Conservation (phyloP, 306 rosid species). For the Acacia confusa region DNA sequence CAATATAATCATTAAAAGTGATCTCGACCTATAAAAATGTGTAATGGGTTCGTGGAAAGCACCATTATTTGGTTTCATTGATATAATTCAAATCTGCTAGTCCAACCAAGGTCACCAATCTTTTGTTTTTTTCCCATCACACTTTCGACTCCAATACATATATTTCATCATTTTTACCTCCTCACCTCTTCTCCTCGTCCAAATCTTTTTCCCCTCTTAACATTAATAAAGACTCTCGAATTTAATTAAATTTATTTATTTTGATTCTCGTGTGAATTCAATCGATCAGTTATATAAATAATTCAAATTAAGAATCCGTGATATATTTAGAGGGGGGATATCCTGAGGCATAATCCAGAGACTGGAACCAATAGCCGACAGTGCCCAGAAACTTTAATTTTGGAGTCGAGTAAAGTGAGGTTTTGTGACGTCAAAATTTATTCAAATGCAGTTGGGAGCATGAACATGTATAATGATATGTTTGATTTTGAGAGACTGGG, state of each 20-base stretch:
- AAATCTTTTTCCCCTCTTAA: background rate
- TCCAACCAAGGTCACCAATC: slow-evolving; percentile 7
- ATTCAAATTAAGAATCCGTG: background rate
- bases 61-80: slow-evolving; percentile 52
- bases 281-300: background rate
- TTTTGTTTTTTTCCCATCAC: slow-evolving; percentile 54
- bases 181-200: too few relatives aligned
- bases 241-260: background rate
- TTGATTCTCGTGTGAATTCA: background rate
- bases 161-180: slow-evolving; percentile 10
- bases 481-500: slow-evolving; percentile 26
- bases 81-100: background rate
- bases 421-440: background rate
- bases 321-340: background rate
- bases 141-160: slow-evolving; percentile 62
- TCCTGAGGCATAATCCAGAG: background rate
- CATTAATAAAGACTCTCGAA: background rate
- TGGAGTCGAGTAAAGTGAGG: background rate
- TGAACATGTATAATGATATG: slow-evolving; percentile 21
- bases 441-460: background rate
- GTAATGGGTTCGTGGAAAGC: slow-evolving; percentile 49
- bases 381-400: background rate
- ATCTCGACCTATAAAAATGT: background rate
- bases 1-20: slow-evolving; percentile 26
- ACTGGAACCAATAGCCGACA: background rate